These are phyloP conservation scores for Mucor mucedo DNA, from an alignment of 371 early-diverging fungal genomes.

Conservation along the genomic window DNA sequence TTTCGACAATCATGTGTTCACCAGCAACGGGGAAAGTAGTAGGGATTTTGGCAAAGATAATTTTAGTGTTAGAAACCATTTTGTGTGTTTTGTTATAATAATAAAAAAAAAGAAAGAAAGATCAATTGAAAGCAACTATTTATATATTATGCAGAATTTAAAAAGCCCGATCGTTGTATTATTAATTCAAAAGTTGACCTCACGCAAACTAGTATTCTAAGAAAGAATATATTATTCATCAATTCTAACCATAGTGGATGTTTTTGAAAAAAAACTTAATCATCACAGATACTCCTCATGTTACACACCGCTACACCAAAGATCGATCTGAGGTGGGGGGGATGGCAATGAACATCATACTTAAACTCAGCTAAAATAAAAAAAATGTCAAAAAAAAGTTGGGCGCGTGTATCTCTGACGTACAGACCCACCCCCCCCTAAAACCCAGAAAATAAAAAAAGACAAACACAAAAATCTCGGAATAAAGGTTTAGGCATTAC, in stretches of 20 bases:
- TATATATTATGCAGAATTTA: neutral
- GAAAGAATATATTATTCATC: no score
- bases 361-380: no score
- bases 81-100: neutral
- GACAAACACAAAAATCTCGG: no score
- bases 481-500: no score
- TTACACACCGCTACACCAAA: neutral
- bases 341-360: no score
- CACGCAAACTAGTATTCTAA: no score
- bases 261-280: neutral
- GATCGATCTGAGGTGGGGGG: neutral
- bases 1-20: slow-evolving; percentile 56
- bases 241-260: neutral
- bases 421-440: no score
- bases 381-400: no score
- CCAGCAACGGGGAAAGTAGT: slow-evolving; percentile 44
- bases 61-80: slow-evolving; percentile 38
- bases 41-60: slow-evolving; percentile 53
- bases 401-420: no score
- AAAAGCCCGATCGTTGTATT: neutral
- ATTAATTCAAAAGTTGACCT: neutral
- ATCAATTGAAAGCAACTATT: neutral
- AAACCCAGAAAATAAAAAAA: no score
- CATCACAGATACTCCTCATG: neutral
- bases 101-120: neutral